Evolutionary conservation across 1,139 yeast genomes (phyloP), one percentile per base, ranked within the genome.

Genomic region (Yamadazyma blattariae): DNA sequence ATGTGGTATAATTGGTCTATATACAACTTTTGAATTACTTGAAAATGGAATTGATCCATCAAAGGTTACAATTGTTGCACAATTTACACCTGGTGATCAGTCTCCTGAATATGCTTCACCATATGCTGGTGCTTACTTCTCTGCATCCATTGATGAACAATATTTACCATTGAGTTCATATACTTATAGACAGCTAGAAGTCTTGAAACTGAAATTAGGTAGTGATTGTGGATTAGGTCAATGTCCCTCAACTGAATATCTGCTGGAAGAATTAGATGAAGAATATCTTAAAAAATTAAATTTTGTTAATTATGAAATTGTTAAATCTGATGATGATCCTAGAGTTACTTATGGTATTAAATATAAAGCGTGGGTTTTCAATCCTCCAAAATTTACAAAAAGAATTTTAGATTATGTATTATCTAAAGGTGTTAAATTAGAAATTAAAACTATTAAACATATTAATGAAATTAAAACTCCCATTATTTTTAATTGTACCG

Each of bases 401-500:
- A 32, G 13, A 7, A 24, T 46, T 20, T 33, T 36, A 14, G 25
- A 24, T n/a, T 45, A 45, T 32, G 29, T 44, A 15, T 28, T 27
- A 12, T 5, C 21, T 5, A 21, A 39, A 34, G 50, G 47, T 11
- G 48, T 46, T 3, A 38, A 42, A 1, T 74, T 81, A 39, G 44
- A 52, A 10, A 65, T 77, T 41, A 53, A 56, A 22, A 67, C 61
- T 26, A 44, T 82, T 24, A 51, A 62, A 1, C 79, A 79, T 47
- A 64, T 82, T 31, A 54, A 72, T 7, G 79, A 80, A 44, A 85
- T 82, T 1, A 77, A 48, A 36, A 15, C 65, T 35, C 62, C 59
- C 77, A 11, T 56, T 3, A 80, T 82, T 11, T 79, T 82, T 66
- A 83, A 83, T 49, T 82, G 89, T 55, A 65, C 85, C 0, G 92